Evolutionary conservation across 768 basidiomycete species (phyloP), one percentile per base, ranked within the genome.

Genomic region (Tulasnella sp.): DNA sequence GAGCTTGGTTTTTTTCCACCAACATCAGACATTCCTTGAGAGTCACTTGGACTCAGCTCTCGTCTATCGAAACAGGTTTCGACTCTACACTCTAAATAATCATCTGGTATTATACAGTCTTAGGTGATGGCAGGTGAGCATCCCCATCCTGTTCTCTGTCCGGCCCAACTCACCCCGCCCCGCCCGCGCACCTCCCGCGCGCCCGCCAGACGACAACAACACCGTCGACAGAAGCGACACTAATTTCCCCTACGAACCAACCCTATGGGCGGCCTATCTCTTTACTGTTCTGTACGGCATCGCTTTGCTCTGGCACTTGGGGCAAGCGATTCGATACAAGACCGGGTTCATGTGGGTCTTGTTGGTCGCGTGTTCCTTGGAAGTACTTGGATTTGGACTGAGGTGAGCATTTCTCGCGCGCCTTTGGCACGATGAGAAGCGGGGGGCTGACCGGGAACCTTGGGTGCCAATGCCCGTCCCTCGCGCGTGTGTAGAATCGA

Each of bases 311-410:
- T 39, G 31, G 39, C 74, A 75, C 6, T 75, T 75, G 18, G 48
- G 7, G 9, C 77, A 78, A n/a, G 77, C 77, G 27, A 38, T 78
- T 31, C 24, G 39, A 42, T 62, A 71, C 31, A 72, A 34, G 68
- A 71, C 77, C 21, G 24, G n/a, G n/a, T 78, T 39, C 62, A 78
- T 78, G 77, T 38, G 58, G 34, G 39, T 52, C 39, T 1, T 68
- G 38, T 36, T 78, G 27, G 58, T 78, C 21, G 77, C 77, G 21
- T 36, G 36, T 36, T 36, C 56, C 8, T 18, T 62, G 27, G 77
- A 78, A 34, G 36, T 52, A n/a, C 21, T 78, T 39, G 77, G 77
- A 24, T 78, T 71, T 40, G 62, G 75, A 24, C 27, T 40, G 19
- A 31, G 77, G 77, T 78, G 46, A 42, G 62, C 34, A 5, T 34